Percentiles rank a stretch among this genome's conserved stretches.
Conservation (phyloP, 2,329 filamentous ascomycete species). For the Fusarium phyllophilum region DNA sequence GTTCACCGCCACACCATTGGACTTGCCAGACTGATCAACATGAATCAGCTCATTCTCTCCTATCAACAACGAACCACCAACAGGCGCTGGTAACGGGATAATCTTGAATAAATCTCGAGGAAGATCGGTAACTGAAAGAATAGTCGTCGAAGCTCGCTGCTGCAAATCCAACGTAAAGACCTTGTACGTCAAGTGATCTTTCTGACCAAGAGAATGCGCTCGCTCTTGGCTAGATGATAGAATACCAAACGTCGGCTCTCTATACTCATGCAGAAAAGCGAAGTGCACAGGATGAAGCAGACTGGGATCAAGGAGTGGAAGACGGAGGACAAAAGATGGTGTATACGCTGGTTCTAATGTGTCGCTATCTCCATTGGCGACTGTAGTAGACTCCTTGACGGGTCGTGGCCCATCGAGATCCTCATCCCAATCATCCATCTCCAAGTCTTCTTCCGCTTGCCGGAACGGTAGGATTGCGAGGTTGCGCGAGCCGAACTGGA, state of each 20-base stretch:
- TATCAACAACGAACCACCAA: constrained; percentile 88
- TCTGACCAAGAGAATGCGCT: constrained; percentile 82
- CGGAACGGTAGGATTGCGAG: constrained; percentile 94
- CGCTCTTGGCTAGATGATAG: constrained; percentile 80
- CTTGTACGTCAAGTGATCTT: constrained; percentile 88
- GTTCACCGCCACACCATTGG: constrained; percentile 93
- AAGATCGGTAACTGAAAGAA: constrained; percentile 84
- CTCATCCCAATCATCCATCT: constrained; percentile 91
- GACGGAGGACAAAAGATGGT: constrained; percentile 90
- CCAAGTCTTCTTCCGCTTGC: constrained; percentile 85
- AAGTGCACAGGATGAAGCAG: constrained; percentile 91
- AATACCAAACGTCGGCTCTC: constrained; percentile 96
- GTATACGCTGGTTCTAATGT: constrained; percentile 76
- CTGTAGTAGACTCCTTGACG: constrained; percentile 54
- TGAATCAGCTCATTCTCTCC: constrained; percentile 93
- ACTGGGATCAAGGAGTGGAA: constrained; percentile 87
- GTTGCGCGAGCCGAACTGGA: constrained; percentile 90
- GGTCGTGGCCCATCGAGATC: constrained; percentile 77
- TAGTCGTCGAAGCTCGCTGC: constrained; percentile 90
- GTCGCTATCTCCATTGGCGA: constrained; percentile 50
- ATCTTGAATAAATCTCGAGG: constrained; percentile 89
- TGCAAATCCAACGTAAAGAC: constrained; percentile 96
- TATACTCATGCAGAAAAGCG: constrained; percentile 94
- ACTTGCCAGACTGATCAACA: constrained; percentile 93
- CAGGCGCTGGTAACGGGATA: constrained; percentile 82